Base-by-base conservation (phyloP, 179 eudicot species). In the Beta macrorhiza region DNA sequence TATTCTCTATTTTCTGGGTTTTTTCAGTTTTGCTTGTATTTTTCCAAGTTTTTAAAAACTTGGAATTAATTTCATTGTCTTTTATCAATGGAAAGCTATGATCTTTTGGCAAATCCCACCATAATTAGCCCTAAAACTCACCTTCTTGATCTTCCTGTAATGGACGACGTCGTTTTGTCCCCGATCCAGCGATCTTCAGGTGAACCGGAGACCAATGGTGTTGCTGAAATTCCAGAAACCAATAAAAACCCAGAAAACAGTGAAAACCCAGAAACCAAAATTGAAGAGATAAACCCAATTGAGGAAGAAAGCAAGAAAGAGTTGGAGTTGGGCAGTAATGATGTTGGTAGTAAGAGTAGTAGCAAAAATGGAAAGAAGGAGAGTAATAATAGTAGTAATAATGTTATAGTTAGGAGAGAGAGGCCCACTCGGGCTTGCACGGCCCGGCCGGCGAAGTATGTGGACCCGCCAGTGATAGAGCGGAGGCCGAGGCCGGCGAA, bases 391-490 rank as follows among this genome's bases (percentile, higher is more conserved):
- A 42, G 37, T 55, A 79, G 82, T 80, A 73, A 57, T 76, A 84
- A 32, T 85, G 82, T 71, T 47, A 2, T 87, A 32, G 89, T 84
- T 71, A 93, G 87, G 86, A 86, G 95, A 81, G 93, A 95, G 78
- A 85, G 98, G 88, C 99, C 98, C 10, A 86, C 94, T 0, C 84
- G 99, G 87, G 97, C 99, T 42, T 95, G 99, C 83, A 93, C 97
- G 12, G 88, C 87, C 17, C 82, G 97, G 13, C 87, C 91, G 4
- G 93, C 92, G 0, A 88, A 93, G 85, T 87, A 91, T 58, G 95
- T 90, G 45, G 94, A 73, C 93, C 97, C 53, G 74, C 89, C 88
- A 0, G 90, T 87, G 75, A 83, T 89, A 0, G 93, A 86, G 80
- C 78, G 91, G 80, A 87, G 87, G 83, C 77, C 86, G 76, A 87